Conservation (phyloP, 352 stramenopile genomes). For the Phytophthora cryptogea region DNA sequence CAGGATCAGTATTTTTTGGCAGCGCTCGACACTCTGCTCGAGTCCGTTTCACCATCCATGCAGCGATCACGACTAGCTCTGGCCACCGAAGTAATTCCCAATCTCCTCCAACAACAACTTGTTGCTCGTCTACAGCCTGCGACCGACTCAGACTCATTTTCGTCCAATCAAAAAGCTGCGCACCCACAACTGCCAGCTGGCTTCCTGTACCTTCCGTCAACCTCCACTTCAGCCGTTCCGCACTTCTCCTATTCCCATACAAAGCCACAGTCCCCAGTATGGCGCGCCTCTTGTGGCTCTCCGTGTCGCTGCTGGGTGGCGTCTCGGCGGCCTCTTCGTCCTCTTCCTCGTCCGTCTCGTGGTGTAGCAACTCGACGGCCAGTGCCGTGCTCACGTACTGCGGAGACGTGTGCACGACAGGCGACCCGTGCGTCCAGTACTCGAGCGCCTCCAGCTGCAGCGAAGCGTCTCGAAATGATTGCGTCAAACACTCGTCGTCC, state of each 20-base stretch:
- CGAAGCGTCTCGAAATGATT: slow-evolving; percentile 53
- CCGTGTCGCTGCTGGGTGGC: slow-evolving; percentile 11
- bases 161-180: background rate
- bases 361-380: slow-evolving; percentile 48
- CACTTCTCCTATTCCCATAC: slow-evolving; percentile 11
- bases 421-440: slow-evolving; percentile 74
- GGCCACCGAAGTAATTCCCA: background rate
- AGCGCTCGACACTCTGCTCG: too few relatives aligned
- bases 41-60: too few relatives aligned
- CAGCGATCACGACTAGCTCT: background rate
- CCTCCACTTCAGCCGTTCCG: slow-evolving; percentile 13
- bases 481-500: slow-evolving; percentile 37
- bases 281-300: slow-evolving; percentile 15
- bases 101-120: background rate
- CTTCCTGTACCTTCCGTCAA: slow-evolving; percentile 27
- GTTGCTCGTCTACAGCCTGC: background rate
- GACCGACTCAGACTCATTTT: slow-evolving; percentile 1
- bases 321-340: slow-evolving; percentile 25
- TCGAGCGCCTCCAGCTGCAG: slow-evolving; percentile 46
- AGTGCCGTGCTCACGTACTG: slow-evolving; percentile 57
- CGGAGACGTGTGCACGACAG: slow-evolving; percentile 33
- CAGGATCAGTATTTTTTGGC: too few relatives aligned
- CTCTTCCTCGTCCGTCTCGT: slow-evolving; percentile 37
- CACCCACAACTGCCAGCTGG: slow-evolving; percentile 17
- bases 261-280: slow-evolving; percentile 7